Evolutionary conservation across 1,139 yeast genomes (phyloP).

Genomic region (Yamadazyma aaseri): DNA sequence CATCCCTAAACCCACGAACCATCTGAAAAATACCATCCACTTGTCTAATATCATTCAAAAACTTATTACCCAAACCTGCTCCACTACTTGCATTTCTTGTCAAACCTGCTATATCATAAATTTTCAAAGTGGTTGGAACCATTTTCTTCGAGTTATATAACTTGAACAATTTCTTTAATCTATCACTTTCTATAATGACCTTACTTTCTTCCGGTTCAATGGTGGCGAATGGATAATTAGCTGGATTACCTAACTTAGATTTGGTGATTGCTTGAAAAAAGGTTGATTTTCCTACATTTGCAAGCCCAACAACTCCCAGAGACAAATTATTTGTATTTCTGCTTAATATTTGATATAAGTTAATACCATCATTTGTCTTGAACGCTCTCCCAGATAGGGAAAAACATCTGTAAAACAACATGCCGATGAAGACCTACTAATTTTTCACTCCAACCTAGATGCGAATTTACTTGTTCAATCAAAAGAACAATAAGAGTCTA

Average conservation of each 20-base stretch:
- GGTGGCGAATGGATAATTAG: slow-evolving; percentile 79
- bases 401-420: neutral
- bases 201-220: slow-evolving; percentile 71
- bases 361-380: slow-evolving; percentile 2
- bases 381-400: neutral
- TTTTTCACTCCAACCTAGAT: too few relatives aligned
- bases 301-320: slow-evolving; percentile 66
- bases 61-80: slow-evolving; percentile 77
- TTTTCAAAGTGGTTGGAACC: slow-evolving; percentile 56
- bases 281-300: slow-evolving; percentile 75
- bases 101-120: slow-evolving; percentile 74
- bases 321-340: slow-evolving; percentile 56
- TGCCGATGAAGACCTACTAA: too few relatives aligned
- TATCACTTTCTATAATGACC: slow-evolving; percentile 53
- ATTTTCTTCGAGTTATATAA: slow-evolving; percentile 52
- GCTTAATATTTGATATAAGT: slow-evolving; percentile 33
- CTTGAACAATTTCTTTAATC: slow-evolving; percentile 41
- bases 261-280: slow-evolving; percentile 71
- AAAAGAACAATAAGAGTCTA: too few relatives aligned
- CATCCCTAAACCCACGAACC: slow-evolving; percentile 64
- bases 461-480: too few relatives aligned
- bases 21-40: slow-evolving; percentile 77
- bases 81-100: slow-evolving; percentile 73
- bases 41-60: slow-evolving; percentile 65
- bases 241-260: slow-evolving; percentile 68